phyloP scores from a whole-genome alignment of 2,329 filamentous ascomycete genomes.

The Fusarium stilboides region DNA sequence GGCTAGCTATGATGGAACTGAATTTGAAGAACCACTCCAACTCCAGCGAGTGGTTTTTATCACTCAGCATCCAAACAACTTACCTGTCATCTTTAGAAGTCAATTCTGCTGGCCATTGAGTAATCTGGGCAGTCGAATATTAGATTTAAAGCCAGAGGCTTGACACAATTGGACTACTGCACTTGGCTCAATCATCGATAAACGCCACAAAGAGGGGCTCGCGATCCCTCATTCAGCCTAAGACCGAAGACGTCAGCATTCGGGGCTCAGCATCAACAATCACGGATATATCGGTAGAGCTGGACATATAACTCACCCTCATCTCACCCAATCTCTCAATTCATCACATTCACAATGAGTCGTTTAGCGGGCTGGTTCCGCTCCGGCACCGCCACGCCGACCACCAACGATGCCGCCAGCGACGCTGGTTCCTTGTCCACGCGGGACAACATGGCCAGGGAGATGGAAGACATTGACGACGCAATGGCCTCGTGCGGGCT shows the following conservation, averaged over 20 bases:
- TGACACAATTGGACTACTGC: not conserved
- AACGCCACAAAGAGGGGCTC: constrained; percentile 43
- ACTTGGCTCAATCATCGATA: not conserved
- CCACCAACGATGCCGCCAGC: constrained; percentile 53
- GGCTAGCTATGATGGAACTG: constrained; percentile 19
- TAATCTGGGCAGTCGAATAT: not conserved
- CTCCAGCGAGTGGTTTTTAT: constrained; percentile 34
- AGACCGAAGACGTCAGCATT: constrained; percentile 43
- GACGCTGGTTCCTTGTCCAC: constrained; percentile 47
- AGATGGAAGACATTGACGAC: constrained; percentile 70
- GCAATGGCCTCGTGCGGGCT: constrained; percentile 76
- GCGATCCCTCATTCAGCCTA: constrained; percentile 36
- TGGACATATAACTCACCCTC: not conserved
- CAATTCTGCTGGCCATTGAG: not conserved
- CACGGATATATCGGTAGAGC: not conserved
- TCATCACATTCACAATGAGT: constrained; percentile 57
- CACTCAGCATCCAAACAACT: not conserved
- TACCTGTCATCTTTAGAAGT: not conserved
- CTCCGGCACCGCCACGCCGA: constrained; percentile 53
- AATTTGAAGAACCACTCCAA: constrained; percentile 22
- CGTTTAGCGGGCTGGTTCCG: constrained; percentile 68
- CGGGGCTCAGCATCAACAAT: constrained; percentile 31
- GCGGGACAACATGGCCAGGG: constrained; percentile 56
- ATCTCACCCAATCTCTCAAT: not conserved
- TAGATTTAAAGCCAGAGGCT: not conserved